These are phyloP conservation scores for Paraphoma chrysanthemicola DNA, from an alignment of 2,329 filamentous ascomycete species.

Conservation along the genomic window DNA sequence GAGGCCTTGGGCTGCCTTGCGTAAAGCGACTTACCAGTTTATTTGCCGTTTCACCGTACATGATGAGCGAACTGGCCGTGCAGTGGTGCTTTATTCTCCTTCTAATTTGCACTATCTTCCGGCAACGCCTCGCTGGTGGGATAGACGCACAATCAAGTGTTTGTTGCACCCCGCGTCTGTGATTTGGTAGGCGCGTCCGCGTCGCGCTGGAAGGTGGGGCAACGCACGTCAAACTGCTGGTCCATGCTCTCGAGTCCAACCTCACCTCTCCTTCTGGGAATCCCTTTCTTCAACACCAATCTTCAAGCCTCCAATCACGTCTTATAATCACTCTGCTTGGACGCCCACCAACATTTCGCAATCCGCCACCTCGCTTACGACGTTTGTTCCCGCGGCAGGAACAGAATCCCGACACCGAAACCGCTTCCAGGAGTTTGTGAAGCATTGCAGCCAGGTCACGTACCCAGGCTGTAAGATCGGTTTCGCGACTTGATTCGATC, in stretches of 20 bases:
- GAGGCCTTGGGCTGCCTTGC: neutral
- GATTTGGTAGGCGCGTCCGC: slow-evolving; percentile 20
- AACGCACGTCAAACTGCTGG: slow-evolving; percentile 5
- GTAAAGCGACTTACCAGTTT: slow-evolving; percentile 73
- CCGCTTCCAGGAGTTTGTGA: neutral
- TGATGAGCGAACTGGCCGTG: slow-evolving; percentile 43
- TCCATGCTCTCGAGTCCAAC: slow-evolving; percentile 21
- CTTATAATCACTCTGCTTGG: neutral
- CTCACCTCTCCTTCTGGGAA: slow-evolving; percentile 13
- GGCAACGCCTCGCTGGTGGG: no score
- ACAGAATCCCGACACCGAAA: neutral
- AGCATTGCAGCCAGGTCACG: neutral
- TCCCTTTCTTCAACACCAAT: slow-evolving; percentile 15
- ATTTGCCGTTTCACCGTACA: slow-evolving; percentile 89
- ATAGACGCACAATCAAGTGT: neutral
- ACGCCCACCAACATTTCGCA: neutral
- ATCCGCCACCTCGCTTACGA: neutral
- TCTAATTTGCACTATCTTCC: neutral
- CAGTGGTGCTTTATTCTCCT: neutral
- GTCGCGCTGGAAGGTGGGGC: slow-evolving; percentile 20
- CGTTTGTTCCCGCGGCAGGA: neutral
- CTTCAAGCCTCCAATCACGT: slow-evolving; percentile 5
- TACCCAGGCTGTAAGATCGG: neutral
- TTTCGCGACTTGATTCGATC: neutral
- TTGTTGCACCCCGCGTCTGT: slow-evolving; percentile 15